Percentiles rank a stretch among this genome's conserved stretches.
These are phyloP conservation scores for Helenozyma baotianmanensis DNA, from an alignment of 805 yeast species.

Conservation along the genomic window DNA sequence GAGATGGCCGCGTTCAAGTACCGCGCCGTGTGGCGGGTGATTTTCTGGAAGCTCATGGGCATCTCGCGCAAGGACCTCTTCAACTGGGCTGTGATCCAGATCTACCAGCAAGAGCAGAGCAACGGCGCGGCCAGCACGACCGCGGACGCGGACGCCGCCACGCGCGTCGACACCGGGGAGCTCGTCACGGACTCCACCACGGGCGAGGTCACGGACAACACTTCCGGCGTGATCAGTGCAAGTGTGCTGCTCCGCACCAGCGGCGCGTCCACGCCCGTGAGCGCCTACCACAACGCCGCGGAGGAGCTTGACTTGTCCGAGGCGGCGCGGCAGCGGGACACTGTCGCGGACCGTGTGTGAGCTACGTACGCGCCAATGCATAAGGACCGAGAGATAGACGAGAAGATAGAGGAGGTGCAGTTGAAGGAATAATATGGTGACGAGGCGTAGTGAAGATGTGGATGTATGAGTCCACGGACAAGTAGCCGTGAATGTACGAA, in stretches of 20 bases:
- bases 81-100: constrained; percentile 43
- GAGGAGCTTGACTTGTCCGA: constrained; percentile 6
- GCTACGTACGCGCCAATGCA: too few species aligned
- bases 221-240: constrained; percentile 2
- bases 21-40: constrained; percentile 23
- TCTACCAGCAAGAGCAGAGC: constrained; percentile 10
- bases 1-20: constrained; percentile 32
- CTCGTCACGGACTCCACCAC: neutral
- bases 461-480: too few species aligned
- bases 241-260: neutral
- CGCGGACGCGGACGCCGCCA: neutral
- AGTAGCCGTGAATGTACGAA: too few species aligned
- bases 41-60: constrained; percentile 58
- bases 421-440: too few species aligned
- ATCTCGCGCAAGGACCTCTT: constrained; percentile 44
- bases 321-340: constrained; percentile 8
- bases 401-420: too few species aligned
- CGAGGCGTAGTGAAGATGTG: too few species aligned
- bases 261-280: neutral
- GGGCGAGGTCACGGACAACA: constrained; percentile 3
- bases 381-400: too few species aligned
- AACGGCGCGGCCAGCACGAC: too few species aligned
- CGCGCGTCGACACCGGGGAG: neutral
- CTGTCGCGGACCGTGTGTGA: constrained; percentile 7
- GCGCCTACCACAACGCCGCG: constrained; percentile 4